Conservation (phyloP, 306 rosid species). For the Abrus pulchellus region DNA sequence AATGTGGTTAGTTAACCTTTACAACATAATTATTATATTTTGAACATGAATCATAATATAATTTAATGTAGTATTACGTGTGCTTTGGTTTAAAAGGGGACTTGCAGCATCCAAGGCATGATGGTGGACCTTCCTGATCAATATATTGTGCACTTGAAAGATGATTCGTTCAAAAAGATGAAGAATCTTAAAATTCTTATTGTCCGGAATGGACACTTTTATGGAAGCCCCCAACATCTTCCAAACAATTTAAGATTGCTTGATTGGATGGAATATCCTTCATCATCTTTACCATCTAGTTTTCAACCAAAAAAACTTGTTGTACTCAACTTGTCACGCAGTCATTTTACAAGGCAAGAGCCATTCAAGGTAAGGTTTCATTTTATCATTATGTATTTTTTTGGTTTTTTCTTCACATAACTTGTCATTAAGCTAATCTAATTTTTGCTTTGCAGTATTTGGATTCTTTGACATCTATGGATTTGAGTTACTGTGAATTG, state of each 20-base stretch:
- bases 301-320: constrained; percentile 2
- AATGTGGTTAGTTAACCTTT: no score
- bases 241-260: constrained; percentile 28
- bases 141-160: constrained; percentile 10
- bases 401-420: no score
- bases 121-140: neutral
- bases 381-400: neutral
- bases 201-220: neutral
- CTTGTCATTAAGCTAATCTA: no score
- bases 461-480: neutral
- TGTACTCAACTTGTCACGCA: neutral
- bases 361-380: neutral
- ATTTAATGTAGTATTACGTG: neutral
- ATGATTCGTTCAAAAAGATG: constrained; percentile 15
- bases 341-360: neutral
- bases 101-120: neutral
- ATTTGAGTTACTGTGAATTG: neutral
- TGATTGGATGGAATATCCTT: constrained; percentile 34
- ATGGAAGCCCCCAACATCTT: neutral
- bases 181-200: constrained; percentile 16
- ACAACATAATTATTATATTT: neutral
- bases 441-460: constrained; percentile 7
- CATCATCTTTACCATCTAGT: constrained; percentile 6
- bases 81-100: constrained; percentile 19
- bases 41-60: neutral